Evolutionary conservation across 1,139 yeast genomes (phyloP), one percentile per base, ranked within the genome.

Genomic region (Taphrina populina): DNA sequence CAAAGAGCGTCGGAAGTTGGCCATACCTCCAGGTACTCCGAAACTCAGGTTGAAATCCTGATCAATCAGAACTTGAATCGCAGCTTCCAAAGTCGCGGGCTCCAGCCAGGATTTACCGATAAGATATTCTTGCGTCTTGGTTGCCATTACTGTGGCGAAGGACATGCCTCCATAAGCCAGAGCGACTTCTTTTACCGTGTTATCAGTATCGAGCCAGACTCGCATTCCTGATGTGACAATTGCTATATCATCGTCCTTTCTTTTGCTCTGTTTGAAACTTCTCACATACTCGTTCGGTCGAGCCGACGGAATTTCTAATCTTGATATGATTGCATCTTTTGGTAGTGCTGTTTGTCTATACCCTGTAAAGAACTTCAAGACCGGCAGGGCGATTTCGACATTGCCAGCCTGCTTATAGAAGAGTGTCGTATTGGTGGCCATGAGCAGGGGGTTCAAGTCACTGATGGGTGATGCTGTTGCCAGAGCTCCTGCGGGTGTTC

Each of bases 381-480:
- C 72, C 5, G 64, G 49, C 10, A 71, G 51, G 11, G 53, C 59
- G 33, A 62, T 61, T 21, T 62, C 63, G 15, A 67, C 63, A n/a
- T 63, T 64, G 1, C 64, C 62, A n/a, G 66, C 66, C 20, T 32
- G 43, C 54, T 72, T 70, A 1, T 72, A 69, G 3, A 70, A 68
- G 7, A 74, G 63, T 2, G 64, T 63, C 2, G 76, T 74, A 56
- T 71, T 71, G 17, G 73, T 69, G 2, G 75, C 71, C 21, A 73
- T 73, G 52, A 74, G 63, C 4, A 74, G 69, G 1, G 78, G 78
- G 61, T 74, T 74, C 63, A 74, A 61, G 59, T 74, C 78, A 1
- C 77, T 72, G 58, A 74, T 74, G 24, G 78, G 78, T n/a, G 76
- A 73, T 0, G 78, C 78, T 2, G 78, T 74, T 11, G 75, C 76